Percentiles rank a stretch among this genome's conserved stretches.
Conservation (phyloP, 2,329 filamentous ascomycete genomes). For the Domatiomyces catenatus region DNA sequence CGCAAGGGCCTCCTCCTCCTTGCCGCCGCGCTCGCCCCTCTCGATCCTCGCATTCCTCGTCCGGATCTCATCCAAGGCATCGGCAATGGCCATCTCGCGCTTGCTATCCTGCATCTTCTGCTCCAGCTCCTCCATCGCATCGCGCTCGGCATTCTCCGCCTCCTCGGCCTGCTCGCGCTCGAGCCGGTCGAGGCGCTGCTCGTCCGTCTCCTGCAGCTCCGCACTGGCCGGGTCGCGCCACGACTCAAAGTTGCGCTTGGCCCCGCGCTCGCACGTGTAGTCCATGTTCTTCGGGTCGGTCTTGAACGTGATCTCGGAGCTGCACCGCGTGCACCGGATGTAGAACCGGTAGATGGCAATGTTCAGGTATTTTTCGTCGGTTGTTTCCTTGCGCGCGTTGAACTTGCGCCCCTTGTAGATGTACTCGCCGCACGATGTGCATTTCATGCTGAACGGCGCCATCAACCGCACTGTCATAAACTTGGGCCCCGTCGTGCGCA, state of each 20-base stretch:
- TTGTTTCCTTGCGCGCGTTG: constrained; percentile 86
- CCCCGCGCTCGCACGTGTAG: constrained; percentile 66
- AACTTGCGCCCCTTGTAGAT: constrained; percentile 92
- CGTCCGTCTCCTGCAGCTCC: constrained; percentile 59
- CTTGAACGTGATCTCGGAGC: constrained; percentile 75
- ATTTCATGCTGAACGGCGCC: constrained; percentile 73
- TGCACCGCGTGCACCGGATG: constrained; percentile 77
- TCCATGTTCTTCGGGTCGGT: constrained; percentile 94
- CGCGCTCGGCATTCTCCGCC: constrained; percentile 53
- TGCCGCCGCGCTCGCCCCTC: constrained; percentile 52
- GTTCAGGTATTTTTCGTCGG: constrained; percentile 73
- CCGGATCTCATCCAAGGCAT: constrained; percentile 87
- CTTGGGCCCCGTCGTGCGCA: constrained; percentile 52
- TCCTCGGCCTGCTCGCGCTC: constrained; percentile 57
- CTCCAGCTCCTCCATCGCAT: constrained; percentile 91
- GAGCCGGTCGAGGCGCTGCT: constrained; percentile 69
- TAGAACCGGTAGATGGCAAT: constrained; percentile 85
- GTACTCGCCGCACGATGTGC: constrained; percentile 56
- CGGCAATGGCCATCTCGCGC: constrained; percentile 89
- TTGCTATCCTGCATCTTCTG: constrained; percentile 86
- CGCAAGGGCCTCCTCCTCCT: constrained; percentile 38
- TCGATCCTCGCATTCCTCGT: constrained; percentile 81
- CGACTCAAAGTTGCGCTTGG: constrained; percentile 82
- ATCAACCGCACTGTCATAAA: constrained; percentile 79
- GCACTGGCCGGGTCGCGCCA: constrained; percentile 56